These are phyloP conservation scores for Ambrosiella cleistominuta DNA, from an alignment of 2,329 filamentous ascomycete species.

Conservation along the genomic window DNA sequence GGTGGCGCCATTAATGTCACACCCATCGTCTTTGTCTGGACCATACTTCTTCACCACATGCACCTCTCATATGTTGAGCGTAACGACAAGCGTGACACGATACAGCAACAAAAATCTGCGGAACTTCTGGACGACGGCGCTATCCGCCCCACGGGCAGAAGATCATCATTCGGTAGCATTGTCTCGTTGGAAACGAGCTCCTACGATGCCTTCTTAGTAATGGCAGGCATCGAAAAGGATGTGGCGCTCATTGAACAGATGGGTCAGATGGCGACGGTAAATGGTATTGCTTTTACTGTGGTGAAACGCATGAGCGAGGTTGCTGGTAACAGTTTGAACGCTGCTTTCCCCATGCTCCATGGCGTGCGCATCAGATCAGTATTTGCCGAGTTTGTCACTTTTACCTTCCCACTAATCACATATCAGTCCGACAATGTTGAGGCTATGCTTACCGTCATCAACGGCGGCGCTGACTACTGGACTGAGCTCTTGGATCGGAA, in stretches of 20 bases:
- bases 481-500: not conserved
- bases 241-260: slow-evolving; percentile 33
- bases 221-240: slow-evolving; percentile 32
- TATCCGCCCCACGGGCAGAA: slow-evolving; percentile 26
- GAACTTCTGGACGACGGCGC: slow-evolving; percentile 32
- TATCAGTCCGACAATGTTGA: slow-evolving; percentile 57
- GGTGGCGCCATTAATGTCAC: slow-evolving; percentile 43
- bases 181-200: slow-evolving; percentile 43
- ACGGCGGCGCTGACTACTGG: slow-evolving; percentile 18
- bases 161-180: slow-evolving; percentile 44
- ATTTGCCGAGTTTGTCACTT: slow-evolving; percentile 54
- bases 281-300: slow-evolving; percentile 35
- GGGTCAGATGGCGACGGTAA: slow-evolving; percentile 30
- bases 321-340: slow-evolving; percentile 28
- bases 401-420: slow-evolving; percentile 46
- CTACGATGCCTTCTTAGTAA: slow-evolving; percentile 40
- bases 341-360: slow-evolving; percentile 35
- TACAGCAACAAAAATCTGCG: slow-evolving; percentile 40
- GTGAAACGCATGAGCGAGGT: slow-evolving; percentile 32
- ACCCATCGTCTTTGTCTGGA: slow-evolving; percentile 68
- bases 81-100: slow-evolving; percentile 40
- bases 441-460: slow-evolving; percentile 47
- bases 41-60: slow-evolving; percentile 54
- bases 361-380: slow-evolving; percentile 44
- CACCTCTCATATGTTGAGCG: slow-evolving; percentile 43